Evolutionary conservation across 768 basidiomycete genomes (phyloP).

Genomic region (Leccinum subtestaceum): DNA sequence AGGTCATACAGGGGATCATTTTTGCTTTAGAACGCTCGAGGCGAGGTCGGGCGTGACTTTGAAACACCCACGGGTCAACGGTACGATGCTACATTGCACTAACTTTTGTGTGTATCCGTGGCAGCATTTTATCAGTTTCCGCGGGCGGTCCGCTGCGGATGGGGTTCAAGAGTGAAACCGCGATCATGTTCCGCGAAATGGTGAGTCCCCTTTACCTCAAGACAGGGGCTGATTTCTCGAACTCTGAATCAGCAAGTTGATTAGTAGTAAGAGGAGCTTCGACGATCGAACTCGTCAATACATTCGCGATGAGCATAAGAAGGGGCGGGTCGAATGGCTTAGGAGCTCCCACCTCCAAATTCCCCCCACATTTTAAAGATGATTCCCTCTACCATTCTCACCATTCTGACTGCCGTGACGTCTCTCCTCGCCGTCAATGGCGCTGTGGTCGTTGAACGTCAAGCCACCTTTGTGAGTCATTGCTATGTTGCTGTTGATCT

Average conservation of each 20-base stretch:
- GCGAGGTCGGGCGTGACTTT: not conserved
- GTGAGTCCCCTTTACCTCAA: not conserved
- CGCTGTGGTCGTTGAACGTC: constrained; percentile 14
- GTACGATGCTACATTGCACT: not conserved
- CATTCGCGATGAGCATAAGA: constrained; percentile 11
- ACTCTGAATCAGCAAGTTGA: not conserved
- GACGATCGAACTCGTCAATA: constrained; percentile 1
- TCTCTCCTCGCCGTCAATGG: constrained; percentile 15
- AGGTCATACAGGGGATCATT: not conserved
- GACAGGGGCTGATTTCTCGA: constrained; percentile 3
- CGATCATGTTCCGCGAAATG: constrained; percentile 8
- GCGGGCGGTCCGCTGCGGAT: not conserved
- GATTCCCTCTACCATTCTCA: constrained; percentile 12
- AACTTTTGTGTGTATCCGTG: not conserved
- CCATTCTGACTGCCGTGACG: constrained; percentile 7
- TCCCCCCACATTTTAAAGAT: not conserved
- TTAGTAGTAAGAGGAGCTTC: not conserved
- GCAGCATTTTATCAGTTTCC: not conserved
- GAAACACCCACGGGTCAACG: not conserved
- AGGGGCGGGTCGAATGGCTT: not conserved
- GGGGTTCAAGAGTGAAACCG: not conserved
- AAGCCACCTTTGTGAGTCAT: constrained; percentile 17
- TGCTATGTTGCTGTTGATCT: fast-evolving
- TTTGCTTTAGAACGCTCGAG: not conserved
- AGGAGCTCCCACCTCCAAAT: not conserved